Percentiles rank a stretch among this genome's conserved stretches.
These are phyloP conservation scores for Aquilaria malaccensis DNA, from an alignment of 345 rosid genomes.

Conservation along the genomic window DNA sequence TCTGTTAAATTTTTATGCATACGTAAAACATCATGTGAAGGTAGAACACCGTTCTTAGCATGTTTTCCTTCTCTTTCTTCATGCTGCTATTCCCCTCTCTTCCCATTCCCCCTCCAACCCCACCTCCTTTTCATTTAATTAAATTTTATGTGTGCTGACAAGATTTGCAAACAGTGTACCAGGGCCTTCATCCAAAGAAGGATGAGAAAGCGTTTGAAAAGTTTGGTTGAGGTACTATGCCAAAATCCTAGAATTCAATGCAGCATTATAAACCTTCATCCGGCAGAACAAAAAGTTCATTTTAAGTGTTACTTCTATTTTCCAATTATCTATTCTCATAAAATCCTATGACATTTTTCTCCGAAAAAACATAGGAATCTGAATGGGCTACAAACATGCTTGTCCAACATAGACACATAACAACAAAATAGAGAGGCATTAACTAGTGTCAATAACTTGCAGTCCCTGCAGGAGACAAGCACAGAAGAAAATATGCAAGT, in stretches of 20 bases:
- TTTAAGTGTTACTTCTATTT: too few species aligned
- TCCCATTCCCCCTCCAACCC: background rate
- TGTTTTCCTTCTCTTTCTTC: background rate
- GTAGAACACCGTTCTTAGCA: slow-evolving; percentile 23
- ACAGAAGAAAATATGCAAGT: slow-evolving; percentile 28
- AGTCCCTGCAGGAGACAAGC: slow-evolving; percentile 44
- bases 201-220: slow-evolving; percentile 65
- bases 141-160: slow-evolving; percentile 11
- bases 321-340: too few species aligned
- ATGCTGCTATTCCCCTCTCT: background rate
- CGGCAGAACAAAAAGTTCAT: background rate
- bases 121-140: background rate
- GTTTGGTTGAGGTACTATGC: slow-evolving; percentile 63
- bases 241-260: slow-evolving; percentile 8
- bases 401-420: too few species aligned
- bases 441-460: slow-evolving; percentile 22
- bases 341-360: too few species aligned
- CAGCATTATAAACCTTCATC: slow-evolving; percentile 1
- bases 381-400: too few species aligned
- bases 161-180: slow-evolving; percentile 44
- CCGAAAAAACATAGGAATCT: too few species aligned
- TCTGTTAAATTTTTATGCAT: slow-evolving; percentile 71
- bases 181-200: slow-evolving; percentile 83
- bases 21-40: slow-evolving; percentile 77
- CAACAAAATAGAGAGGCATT: slow-evolving; percentile 7